Base-by-base conservation (phyloP, 192 early-diverging fungal genomes). In the Jimgerdemannia flammicorona region DNA sequence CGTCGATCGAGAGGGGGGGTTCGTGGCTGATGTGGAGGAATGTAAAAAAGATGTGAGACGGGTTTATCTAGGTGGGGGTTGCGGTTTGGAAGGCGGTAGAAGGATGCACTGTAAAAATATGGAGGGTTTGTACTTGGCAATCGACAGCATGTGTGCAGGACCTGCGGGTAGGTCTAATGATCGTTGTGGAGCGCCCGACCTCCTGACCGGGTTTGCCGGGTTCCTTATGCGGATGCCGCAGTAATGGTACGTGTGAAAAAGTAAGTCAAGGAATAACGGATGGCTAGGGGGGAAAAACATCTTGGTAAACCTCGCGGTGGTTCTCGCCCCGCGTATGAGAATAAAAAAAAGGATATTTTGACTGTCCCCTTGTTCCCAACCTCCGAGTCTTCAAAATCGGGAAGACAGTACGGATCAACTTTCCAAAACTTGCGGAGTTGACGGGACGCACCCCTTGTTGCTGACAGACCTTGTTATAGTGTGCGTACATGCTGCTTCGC, bases 351-450 rank as follows among this genome's bases (percentile, higher is more conserved):
- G 49, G 49, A 59, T 59, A 59, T 59, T 59, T 59, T 59, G 49
- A 59, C 49, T 59, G 49, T 6, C 49, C 49, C 49, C 49, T 59
- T 59, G 49, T 59, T 40, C 86, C 86, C 8, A 88, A 42, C 63
- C 86, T 79, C 66, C 86, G 72, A 19, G 86, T 88, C n/a, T 78
- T 85, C 8, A 88, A 67, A 41, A 79, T 76, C 4, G 86, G 85
- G 63, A 86, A 88, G 43, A 86, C 83, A 2, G 75, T 78, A 19
- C 85, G 74, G 29, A 88, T 78, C 3, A 88, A 70, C 67, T 88
- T 88, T 10, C 86, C 86, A 79, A 86, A 86, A 10, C 79, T 81
- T 39, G 86, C 85, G 3, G 84, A 80, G 76, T 86, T 88, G 67
- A 88, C 83, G 64, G 86, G 84, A 73, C 70, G 59, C 40, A 85